Evolutionary conservation across 2,329 filamentous ascomycete genomes (phyloP).

Genomic region (Karstenula rhodostoma): DNA sequence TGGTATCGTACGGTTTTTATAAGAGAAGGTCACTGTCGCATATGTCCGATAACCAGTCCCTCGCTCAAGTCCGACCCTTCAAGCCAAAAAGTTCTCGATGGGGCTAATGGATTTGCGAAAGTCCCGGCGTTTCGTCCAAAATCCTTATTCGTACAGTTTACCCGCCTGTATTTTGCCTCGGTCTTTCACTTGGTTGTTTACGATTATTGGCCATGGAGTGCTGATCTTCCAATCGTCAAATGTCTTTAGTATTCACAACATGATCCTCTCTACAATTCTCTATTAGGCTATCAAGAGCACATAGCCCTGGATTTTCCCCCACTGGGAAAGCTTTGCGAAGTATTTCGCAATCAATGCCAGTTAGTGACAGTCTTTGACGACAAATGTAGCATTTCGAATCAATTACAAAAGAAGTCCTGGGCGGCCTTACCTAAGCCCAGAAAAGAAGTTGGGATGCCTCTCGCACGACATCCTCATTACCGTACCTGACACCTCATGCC

Average conservation of each 20-base stretch:
- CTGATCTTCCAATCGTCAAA: neutral
- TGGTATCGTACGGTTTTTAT: neutral
- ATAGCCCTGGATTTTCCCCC: neutral
- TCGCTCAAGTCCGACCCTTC: neutral
- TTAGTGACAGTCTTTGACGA: neutral
- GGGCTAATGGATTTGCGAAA: neutral
- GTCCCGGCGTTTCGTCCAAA: neutral
- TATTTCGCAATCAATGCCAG: neutral
- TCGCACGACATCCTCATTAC: neutral
- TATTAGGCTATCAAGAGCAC: neutral
- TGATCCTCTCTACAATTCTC: neutral
- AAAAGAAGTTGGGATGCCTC: slow-evolving; percentile 1
- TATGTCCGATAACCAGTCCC: neutral
- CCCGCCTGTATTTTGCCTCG: neutral
- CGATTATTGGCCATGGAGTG: neutral
- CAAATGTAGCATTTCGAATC: neutral
- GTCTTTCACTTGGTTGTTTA: neutral
- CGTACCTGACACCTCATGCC: neutral
- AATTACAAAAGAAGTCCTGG: neutral
- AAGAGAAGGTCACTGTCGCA: neutral
- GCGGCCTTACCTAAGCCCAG: slow-evolving; percentile 8
- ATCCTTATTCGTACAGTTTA: neutral
- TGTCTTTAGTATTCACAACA: neutral
- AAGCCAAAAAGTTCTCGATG: neutral
- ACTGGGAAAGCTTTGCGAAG: neutral